Evolutionary conservation across 139 green algal genomes (phyloP).

Genomic region (Prasinococcaceae sp.): DNA sequence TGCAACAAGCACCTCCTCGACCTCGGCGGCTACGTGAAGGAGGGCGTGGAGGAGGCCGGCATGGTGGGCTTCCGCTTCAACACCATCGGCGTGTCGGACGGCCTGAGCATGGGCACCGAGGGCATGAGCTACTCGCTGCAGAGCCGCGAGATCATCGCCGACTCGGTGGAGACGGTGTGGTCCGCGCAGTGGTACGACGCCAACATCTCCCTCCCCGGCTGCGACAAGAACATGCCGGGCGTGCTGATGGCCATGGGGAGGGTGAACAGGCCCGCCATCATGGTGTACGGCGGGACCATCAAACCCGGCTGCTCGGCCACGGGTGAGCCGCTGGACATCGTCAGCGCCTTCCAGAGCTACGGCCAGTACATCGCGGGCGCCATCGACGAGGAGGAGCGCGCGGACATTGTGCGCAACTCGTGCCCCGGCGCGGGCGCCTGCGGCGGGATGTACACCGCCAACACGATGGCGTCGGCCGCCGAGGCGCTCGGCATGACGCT

Average conservation of each 20-base stretch:
- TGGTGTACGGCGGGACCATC: constrained; percentile 98
- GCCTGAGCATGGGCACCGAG: constrained; percentile 96
- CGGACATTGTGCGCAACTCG: constrained; percentile 74
- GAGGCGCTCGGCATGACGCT: constrained; percentile 93
- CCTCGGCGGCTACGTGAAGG: constrained; percentile 79
- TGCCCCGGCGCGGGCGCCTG: constrained; percentile 79
- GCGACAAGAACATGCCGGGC: constrained; percentile 98
- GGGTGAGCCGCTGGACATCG: constrained; percentile 71
- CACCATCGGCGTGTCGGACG: constrained; percentile 78
- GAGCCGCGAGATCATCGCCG: constrained; percentile 77
- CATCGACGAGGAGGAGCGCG: constrained; percentile 67
- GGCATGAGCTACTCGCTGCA: constrained; percentile 82
- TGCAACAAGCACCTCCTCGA: constrained; percentile 99
- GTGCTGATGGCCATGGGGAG: constrained; percentile 89
- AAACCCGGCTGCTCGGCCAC: constrained; percentile 29
- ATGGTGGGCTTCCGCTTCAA: constrained; percentile 77
- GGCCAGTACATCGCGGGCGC: constrained; percentile 55
- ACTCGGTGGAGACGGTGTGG: constrained; percentile 96
- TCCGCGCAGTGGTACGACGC: constrained; percentile 86
- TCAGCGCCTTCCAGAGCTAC: constrained; percentile 91
- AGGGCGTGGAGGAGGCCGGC: constrained; percentile 59
- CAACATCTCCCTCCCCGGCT: constrained; percentile 76
- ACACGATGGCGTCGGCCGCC: constrained; percentile 95
- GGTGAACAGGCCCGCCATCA: constrained; percentile 84
- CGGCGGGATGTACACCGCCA: constrained; percentile 95